Evolutionary conservation across 2,329 filamentous ascomycete genomes (phyloP).

Genomic region (Pseudocercospora vitis): DNA sequence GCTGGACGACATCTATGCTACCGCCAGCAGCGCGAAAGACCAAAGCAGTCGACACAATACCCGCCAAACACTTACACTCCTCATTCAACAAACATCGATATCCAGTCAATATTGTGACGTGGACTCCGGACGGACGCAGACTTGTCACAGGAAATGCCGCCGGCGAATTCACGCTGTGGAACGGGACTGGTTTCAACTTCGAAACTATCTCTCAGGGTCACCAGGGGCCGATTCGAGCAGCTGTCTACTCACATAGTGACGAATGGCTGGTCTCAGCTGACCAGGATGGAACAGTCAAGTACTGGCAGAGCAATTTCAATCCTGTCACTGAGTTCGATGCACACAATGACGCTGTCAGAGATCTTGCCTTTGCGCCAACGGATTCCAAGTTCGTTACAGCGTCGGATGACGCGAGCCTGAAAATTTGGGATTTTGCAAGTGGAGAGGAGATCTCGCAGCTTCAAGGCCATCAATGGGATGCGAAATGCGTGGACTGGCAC

Average conservation of each 20-base stretch:
- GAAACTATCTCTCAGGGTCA: slow-evolving; percentile 99
- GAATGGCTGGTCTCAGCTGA: slow-evolving; percentile 97
- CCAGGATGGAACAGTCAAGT: slow-evolving; percentile 93
- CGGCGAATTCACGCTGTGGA: slow-evolving; percentile 98
- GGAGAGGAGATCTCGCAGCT: slow-evolving; percentile 80
- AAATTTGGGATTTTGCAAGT: slow-evolving; percentile 93
- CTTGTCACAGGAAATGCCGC: slow-evolving; percentile 92
- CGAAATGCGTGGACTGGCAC: slow-evolving; percentile 97
- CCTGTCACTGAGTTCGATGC: slow-evolving; percentile 94
- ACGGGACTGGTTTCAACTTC: slow-evolving; percentile 98
- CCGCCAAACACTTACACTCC: slow-evolving; percentile 94
- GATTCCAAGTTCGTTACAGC: slow-evolving; percentile 96
- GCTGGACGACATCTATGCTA: slow-evolving; percentile 90
- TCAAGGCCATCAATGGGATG: slow-evolving; percentile 96
- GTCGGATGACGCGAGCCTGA: slow-evolving; percentile 87
- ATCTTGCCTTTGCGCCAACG: slow-evolving; percentile 88
- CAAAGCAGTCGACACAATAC: slow-evolving; percentile 80
- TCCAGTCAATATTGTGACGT: slow-evolving; percentile 92
- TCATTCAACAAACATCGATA: slow-evolving; percentile 98
- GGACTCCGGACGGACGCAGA: slow-evolving; percentile 93
- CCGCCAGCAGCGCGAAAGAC: slow-evolving; percentile 75
- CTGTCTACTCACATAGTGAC: slow-evolving; percentile 89
- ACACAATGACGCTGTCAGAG: slow-evolving; percentile 84
- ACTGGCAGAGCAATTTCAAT: slow-evolving; percentile 99
- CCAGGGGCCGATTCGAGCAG: slow-evolving; percentile 78